Conservation (phyloP, 129 eudicot species). For the Pittosporum tobira region DNA sequence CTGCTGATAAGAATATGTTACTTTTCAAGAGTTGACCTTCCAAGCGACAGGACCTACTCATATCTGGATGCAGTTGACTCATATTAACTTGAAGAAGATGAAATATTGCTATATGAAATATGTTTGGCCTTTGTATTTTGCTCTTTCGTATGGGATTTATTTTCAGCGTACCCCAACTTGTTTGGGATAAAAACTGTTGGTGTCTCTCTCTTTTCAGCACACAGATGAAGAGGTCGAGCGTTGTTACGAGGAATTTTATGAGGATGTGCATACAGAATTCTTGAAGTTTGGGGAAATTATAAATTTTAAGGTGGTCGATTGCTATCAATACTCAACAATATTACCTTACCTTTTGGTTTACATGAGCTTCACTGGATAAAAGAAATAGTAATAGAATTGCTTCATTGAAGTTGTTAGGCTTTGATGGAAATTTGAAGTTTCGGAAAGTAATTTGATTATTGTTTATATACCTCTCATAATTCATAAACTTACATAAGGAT, state of each 20-base stretch:
- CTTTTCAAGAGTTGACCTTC: conserved; percentile 24
- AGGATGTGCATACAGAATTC: conserved; percentile 98
- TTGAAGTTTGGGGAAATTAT: conserved; percentile 88
- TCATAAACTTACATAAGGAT: background rate
- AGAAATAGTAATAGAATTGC: background rate
- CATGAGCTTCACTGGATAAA: background rate
- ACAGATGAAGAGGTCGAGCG: conserved; percentile 87
- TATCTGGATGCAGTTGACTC: conserved; percentile 9
- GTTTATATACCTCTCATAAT: background rate
- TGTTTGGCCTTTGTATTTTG: background rate
- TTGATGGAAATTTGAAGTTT: background rate
- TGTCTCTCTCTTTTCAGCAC: conserved; percentile 32
- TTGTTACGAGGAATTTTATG: conserved; percentile 82
- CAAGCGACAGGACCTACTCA: conserved; percentile 19
- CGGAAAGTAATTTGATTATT: too few species aligned
- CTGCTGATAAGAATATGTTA: conserved; percentile 18
- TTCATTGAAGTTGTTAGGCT: background rate
- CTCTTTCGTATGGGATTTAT: too few species aligned
- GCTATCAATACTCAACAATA: background rate
- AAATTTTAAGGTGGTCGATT: conserved; percentile 67
- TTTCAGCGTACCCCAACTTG: too few species aligned
- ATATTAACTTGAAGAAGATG: background rate
- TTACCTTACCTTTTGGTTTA: background rate
- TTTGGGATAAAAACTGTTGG: too few species aligned
- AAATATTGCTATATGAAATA: background rate